Evolutionary conservation across 2,329 filamentous ascomycete genomes (phyloP), one percentile per base, ranked within the genome.

Genomic region (Xenoacremonium recifei): DNA sequence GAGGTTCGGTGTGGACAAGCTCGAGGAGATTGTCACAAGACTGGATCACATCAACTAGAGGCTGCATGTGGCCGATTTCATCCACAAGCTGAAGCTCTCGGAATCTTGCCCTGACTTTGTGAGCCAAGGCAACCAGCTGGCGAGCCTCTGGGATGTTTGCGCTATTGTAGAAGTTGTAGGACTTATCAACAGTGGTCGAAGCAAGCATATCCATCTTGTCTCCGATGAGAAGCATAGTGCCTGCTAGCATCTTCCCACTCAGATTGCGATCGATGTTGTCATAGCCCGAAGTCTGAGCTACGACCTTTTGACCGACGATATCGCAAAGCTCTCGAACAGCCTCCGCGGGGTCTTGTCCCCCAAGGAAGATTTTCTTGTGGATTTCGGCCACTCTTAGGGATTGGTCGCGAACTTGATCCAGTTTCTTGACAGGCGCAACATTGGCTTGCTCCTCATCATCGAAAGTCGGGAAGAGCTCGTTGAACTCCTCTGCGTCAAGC

Each of bases 141-240:
- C 85, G 83, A 9, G 83, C 82, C 67, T 97, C 89, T 2, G 71
- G 63, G 11, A 92, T 69, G 55, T 97, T 95, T 3, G 84, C 64
- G 56, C 95, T 85, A 0, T 79, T 84, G 64, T 99, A 99, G 63
- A 99, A 96, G 66, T 96, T 96, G 70, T 92, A 95, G 1, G 57
- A 54, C 15, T 60, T 65, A 21, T 50, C 58, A 18, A 70, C 65
- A 1, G 66, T 53, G 3, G 69, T 57, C 4, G 67, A 66, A 5
- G 65, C 52, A 1, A 75, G 60, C 3, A 58, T 58, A 27, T 70
- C 68, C 21, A 81, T 64, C 53, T 81, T 79, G 47, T 85, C 78
- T 43, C 84, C 74, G 1, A 95, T 64, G 1, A 79, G 68, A 15
- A 92, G 66, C 18, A 91, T 66, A 1, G 85, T 73, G 3, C 80